phyloP scores from a whole-genome alignment of 2,329 filamentous ascomycete species.

The Cytospora piceicola region DNA sequence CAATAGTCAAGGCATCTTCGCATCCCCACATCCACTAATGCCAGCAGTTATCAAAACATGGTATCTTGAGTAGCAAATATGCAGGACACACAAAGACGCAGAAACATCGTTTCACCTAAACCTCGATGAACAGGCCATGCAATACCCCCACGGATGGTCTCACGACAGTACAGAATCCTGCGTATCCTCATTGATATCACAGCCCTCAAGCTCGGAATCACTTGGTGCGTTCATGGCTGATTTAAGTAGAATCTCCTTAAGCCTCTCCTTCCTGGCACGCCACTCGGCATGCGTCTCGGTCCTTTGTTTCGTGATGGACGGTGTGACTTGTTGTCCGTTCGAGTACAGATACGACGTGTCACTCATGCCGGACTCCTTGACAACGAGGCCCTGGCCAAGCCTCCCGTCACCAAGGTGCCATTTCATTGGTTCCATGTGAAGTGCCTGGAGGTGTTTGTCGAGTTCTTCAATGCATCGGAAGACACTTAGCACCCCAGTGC shows the following conservation, averaged over 20 bases:
- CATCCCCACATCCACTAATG: not conserved
- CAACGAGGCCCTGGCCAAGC: not conserved
- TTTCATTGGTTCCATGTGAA: not conserved
- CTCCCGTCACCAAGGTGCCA: slow-evolving; percentile 16
- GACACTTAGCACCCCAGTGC: not conserved
- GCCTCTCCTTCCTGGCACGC: not conserved
- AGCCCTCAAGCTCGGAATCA: not conserved
- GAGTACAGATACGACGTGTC: not conserved
- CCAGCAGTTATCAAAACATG: not conserved
- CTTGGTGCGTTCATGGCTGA: not conserved
- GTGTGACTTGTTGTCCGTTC: not conserved
- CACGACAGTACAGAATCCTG: not conserved
- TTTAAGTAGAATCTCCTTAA: not conserved
- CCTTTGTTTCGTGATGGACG: not conserved
- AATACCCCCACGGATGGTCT: not conserved
- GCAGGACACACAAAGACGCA: not conserved
- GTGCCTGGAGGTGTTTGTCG: not conserved
- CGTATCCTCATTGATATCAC: not conserved
- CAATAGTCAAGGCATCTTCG: not conserved
- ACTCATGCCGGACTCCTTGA: not conserved
- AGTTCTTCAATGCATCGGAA: slow-evolving; percentile 6
- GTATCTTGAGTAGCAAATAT: not conserved
- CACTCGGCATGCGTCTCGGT: not conserved
- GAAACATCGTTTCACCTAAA: not conserved
- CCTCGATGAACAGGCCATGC: not conserved